Percentiles rank a stretch among this genome's conserved stretches.
These are phyloP conservation scores for Cutaneotrichosporon sp. DNA, from an alignment of 1,284 basidiomycete genomes.

Conservation along the genomic window DNA sequence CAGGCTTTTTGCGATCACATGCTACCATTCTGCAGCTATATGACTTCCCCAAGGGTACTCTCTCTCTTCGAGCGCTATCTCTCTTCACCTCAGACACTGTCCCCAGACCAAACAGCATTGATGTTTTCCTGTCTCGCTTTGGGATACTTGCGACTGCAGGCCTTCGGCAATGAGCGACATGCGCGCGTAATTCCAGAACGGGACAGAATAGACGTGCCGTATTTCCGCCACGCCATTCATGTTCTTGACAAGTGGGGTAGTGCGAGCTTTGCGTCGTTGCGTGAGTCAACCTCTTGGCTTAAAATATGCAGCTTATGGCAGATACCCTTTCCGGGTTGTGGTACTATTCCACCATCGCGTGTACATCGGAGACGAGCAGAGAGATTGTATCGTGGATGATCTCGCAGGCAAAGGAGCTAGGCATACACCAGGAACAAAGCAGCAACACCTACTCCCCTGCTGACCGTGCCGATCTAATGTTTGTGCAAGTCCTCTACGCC, in stretches of 20 bases:
- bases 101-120: constrained; percentile 15
- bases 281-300: constrained; percentile 4
- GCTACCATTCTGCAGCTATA: constrained; percentile 19
- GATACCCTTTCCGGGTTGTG: constrained; percentile 13
- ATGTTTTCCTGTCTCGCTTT: constrained; percentile 13
- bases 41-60: constrained; percentile 12
- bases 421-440: constrained; percentile 15
- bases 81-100: constrained; percentile 7
- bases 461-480: constrained; percentile 20
- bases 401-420: constrained; percentile 18
- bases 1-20: constrained; percentile 11
- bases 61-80: constrained; percentile 15
- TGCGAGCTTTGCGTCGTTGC: constrained; percentile 16
- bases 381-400: constrained; percentile 18
- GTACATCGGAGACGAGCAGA: constrained; percentile 9
- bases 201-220: constrained; percentile 11
- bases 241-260: constrained; percentile 14
- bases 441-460: constrained; percentile 10
- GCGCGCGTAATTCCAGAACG: background rate
- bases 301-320: constrained; percentile 2
- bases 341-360: constrained; percentile 16
- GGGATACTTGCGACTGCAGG: constrained; percentile 12
- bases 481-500: constrained; percentile 14
- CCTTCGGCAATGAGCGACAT: background rate
- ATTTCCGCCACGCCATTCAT: constrained; percentile 14